Evolutionary conservation across 306 rosid genomes (phyloP), one percentile per base, ranked within the genome.

Genomic region (Casuarina glauca): DNA sequence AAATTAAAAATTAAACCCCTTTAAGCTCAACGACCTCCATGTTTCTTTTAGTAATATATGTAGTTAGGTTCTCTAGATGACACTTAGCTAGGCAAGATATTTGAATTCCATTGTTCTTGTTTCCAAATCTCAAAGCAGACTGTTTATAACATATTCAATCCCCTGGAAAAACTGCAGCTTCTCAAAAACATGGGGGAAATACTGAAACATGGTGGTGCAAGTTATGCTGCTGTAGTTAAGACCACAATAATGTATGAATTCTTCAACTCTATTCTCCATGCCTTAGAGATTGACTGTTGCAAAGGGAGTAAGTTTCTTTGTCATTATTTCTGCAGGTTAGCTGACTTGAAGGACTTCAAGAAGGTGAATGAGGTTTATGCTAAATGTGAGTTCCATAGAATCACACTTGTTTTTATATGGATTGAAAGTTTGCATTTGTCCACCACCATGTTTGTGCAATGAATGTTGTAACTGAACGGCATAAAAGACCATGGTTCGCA

Each of bases 111-210:
- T 36, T 3, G 55, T 41, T 53, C 71, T 66, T 17, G 3, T 66
- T 66, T 42, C 71, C 71, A 67, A 67, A 17, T 70, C 68, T 20
- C 20, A 17, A 36, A 69, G 32, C 38, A 39, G 36, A 12, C 6
- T 57, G 69, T 61, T 61, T 71, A 38, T 41, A 52, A 76, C 42
- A 39, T 2, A 60, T 68, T 69, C 45, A 43, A 60, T 50, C 48
- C 32, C 54, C 20, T 55, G 45, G 45, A 39, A 48, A 78, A 52
- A 35, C 49, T 67, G 68, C 80, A 95, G 97, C 78, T 95, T 80
- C 93, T 95, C 0, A 95, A 90, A 88, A 92, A 95, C 74, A 91
- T 92, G 88, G 98, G 97, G 41, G 98, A 95, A 85, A 95, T 95
- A 82, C 84, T 95, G 77, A 92, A 87, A 83, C 91, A 93, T 4